Conservation (phyloP, 345 rosid species). For the Kandelia obovata region DNA sequence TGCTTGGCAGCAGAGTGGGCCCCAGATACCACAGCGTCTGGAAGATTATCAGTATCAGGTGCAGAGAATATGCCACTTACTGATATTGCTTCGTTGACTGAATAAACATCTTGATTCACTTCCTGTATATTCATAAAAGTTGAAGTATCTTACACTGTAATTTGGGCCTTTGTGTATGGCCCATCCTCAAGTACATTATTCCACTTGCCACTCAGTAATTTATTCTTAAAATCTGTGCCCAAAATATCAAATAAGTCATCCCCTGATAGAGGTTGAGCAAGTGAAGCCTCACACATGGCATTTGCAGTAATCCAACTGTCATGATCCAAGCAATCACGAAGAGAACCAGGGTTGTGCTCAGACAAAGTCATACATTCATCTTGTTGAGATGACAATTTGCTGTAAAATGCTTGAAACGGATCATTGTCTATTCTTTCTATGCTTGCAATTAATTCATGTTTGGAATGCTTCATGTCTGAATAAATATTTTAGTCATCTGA, state of each 20-base stretch:
- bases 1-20: constrained; percentile 54
- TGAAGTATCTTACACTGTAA: constrained; percentile 33
- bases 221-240: constrained; percentile 67
- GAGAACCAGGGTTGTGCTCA: constrained; percentile 21
- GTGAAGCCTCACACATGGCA: constrained; percentile 27
- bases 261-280: constrained; percentile 46
- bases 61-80: constrained; percentile 29
- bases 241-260: constrained; percentile 76
- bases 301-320: constrained; percentile 22
- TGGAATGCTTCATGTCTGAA: constrained; percentile 18
- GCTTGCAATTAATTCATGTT: constrained; percentile 22
- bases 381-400: constrained; percentile 14
- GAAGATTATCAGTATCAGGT: constrained; percentile 56
- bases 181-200: constrained; percentile 26
- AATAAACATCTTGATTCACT: constrained; percentile 33
- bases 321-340: constrained; percentile 23
- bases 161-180: constrained; percentile 29
- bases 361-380: constrained; percentile 18
- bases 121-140: constrained; percentile 34
- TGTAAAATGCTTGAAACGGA: constrained; percentile 31
- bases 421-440: constrained; percentile 28
- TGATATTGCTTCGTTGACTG: constrained; percentile 37
- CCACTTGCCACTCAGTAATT: constrained; percentile 38
- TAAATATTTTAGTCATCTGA: constrained; percentile 14
- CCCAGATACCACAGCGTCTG: constrained; percentile 81